Conservation (phyloP, 441 rosid genomes). For the Populus tomentosa region DNA sequence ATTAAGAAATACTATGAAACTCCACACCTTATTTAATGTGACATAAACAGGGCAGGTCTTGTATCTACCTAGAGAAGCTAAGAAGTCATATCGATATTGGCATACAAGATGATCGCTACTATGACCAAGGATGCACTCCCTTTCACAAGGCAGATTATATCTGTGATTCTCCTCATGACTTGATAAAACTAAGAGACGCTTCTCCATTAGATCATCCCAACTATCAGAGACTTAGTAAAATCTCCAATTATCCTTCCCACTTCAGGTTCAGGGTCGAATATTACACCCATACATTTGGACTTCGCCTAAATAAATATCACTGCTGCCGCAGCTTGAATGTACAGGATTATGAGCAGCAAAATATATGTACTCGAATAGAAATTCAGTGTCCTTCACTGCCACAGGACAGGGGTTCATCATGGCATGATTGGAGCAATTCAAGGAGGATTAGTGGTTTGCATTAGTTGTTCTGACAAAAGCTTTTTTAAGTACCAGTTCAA, state of each 20-base stretch:
- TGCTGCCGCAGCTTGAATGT: neutral
- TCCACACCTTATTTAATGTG: neutral
- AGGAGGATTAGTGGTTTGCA: neutral
- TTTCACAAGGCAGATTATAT: neutral
- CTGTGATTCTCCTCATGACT: neutral
- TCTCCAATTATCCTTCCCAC: neutral
- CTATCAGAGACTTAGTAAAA: neutral
- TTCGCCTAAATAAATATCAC: neutral
- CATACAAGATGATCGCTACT: neutral
- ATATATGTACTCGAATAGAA: neutral
- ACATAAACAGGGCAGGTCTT: constrained; percentile 3
- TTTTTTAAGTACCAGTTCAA: neutral
- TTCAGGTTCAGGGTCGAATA: neutral
- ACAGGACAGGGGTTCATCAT: neutral
- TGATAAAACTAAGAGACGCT: neutral
- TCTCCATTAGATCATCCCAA: neutral
- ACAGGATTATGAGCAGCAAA: neutral
- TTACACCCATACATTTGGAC: neutral
- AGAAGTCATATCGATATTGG: neutral
- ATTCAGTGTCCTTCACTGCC: neutral
- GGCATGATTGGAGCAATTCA: neutral
- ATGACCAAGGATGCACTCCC: neutral
- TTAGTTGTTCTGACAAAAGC: neutral
- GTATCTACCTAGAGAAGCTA: neutral
- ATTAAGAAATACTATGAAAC: neutral